Conservation (phyloP, 1,284 basidiomycete genomes). For the Neolentinus lepideus region DNA sequence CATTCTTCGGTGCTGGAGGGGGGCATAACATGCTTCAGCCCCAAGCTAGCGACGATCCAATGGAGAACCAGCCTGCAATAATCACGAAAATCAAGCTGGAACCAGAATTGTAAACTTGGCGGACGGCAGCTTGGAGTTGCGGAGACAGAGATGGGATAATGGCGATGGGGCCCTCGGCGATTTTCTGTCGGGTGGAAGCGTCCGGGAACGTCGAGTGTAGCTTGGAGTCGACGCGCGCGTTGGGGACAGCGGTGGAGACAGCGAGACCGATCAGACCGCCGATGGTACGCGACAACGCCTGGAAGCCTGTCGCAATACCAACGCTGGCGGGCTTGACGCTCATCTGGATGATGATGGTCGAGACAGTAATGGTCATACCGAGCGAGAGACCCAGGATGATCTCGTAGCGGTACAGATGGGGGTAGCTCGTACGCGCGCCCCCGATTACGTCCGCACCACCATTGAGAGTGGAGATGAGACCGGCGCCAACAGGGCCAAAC, state of each 20-base stretch:
- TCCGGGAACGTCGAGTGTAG: not conserved
- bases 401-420: not conserved
- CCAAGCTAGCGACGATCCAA: not conserved
- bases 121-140: not conserved
- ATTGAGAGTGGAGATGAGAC: not conserved
- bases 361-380: conserved; percentile 1
- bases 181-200: not conserved
- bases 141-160: not conserved
- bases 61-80: not conserved
- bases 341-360: conserved; percentile 3
- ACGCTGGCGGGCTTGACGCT: not conserved
- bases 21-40: not conserved
- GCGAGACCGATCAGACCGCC: conserved; percentile 1
- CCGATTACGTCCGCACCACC: not conserved
- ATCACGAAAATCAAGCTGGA: not conserved
- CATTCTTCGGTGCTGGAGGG: not conserved
- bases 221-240: not conserved
- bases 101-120: not conserved
- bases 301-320: not conserved
- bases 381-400: conserved; percentile 1
- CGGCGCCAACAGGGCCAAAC: not conserved
- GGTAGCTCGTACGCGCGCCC: not conserved
- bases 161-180: not conserved
- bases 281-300: not conserved
- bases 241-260: not conserved